phyloP scores from a whole-genome alignment of 1,139 yeast genomes.

The Kluyveromyces sp. region DNA sequence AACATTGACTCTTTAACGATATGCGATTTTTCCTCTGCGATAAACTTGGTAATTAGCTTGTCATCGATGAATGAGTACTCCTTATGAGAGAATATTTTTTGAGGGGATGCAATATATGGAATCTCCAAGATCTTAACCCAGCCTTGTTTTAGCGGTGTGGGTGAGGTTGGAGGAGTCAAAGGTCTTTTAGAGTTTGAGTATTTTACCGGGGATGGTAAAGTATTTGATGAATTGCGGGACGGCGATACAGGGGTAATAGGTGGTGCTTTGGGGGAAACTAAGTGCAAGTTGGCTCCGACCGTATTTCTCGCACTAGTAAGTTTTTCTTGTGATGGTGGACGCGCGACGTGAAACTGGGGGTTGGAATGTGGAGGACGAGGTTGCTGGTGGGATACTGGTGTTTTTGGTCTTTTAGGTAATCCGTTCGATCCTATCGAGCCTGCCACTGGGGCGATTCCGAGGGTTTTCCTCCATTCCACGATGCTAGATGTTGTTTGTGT shows the following conservation, averaged over 20 bases:
- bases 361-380: not conserved
- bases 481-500: slow-evolving; percentile 28
- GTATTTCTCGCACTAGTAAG: not conserved
- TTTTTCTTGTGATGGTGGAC: no score
- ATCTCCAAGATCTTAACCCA: slow-evolving; percentile 22
- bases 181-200: not conserved
- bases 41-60: slow-evolving; percentile 20
- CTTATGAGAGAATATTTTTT: slow-evolving; percentile 18
- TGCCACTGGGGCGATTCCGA: slow-evolving; percentile 16
- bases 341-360: not conserved
- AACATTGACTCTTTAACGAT: slow-evolving; percentile 33
- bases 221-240: slow-evolving; percentile 6
- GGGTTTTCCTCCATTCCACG: slow-evolving; percentile 30
- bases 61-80: slow-evolving; percentile 23
- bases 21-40: slow-evolving; percentile 33
- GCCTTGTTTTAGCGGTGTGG: slow-evolving; percentile 21
- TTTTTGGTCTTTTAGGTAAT: not conserved
- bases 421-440: not conserved
- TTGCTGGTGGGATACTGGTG: not conserved
- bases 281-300: not conserved
- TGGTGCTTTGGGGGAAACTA: not conserved
- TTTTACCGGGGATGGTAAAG: not conserved
- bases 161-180: slow-evolving; percentile 1
- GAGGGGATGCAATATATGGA: slow-evolving; percentile 13
- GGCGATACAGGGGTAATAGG: slow-evolving; percentile 7